A percentile compares a stretch with the other conserved stretches of the same genome.
Conservation (phyloP, 768 basidiomycete genomes). For the Suillus weaverae region DNA sequence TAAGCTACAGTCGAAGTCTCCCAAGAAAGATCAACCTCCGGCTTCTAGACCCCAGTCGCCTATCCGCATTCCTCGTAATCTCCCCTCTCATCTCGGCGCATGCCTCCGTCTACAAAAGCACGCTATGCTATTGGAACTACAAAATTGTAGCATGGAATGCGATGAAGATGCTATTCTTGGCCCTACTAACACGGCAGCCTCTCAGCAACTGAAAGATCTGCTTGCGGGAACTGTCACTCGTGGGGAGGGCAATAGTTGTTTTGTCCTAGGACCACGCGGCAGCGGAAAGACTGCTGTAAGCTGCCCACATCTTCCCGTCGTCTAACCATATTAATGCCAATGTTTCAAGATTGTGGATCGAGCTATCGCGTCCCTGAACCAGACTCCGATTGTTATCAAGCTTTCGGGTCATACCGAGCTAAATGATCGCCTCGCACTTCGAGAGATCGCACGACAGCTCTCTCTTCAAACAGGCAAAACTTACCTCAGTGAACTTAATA, state of each 20-base stretch:
- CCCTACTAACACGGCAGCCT: slow-evolving; percentile 51
- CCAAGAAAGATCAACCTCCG: slow-evolving; percentile 17
- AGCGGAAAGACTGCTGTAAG: slow-evolving; percentile 83
- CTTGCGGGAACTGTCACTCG: slow-evolving; percentile 72
- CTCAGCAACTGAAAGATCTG: slow-evolving; percentile 59
- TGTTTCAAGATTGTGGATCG: slow-evolving; percentile 56
- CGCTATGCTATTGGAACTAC: slow-evolving; percentile 50
- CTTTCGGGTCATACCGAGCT: slow-evolving; percentile 85
- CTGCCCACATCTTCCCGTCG: slow-evolving; percentile 6
- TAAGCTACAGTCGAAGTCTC: slow-evolving; percentile 11
- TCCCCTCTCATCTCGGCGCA: slow-evolving; percentile 44
- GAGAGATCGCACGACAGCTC: slow-evolving; percentile 88
- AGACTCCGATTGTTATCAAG: slow-evolving; percentile 69
- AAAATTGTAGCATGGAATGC: slow-evolving; percentile 18
- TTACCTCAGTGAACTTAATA: slow-evolving; percentile 45
- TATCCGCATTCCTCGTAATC: slow-evolving; percentile 23
- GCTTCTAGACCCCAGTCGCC: slow-evolving; percentile 11
- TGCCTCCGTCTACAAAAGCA: slow-evolving; percentile 60
- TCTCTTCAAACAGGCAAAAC: slow-evolving; percentile 70
- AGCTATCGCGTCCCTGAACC: slow-evolving; percentile 47
- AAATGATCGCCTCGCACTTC: slow-evolving; percentile 87
- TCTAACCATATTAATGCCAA: not conserved
- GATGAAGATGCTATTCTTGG: slow-evolving; percentile 35
- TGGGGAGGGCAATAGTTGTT: slow-evolving; percentile 92
- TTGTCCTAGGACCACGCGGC: slow-evolving; percentile 81